These are phyloP conservation scores for Aspergillus flavus DNA, from an alignment of 2,329 filamentous ascomycete species.

Conservation along the genomic window DNA sequence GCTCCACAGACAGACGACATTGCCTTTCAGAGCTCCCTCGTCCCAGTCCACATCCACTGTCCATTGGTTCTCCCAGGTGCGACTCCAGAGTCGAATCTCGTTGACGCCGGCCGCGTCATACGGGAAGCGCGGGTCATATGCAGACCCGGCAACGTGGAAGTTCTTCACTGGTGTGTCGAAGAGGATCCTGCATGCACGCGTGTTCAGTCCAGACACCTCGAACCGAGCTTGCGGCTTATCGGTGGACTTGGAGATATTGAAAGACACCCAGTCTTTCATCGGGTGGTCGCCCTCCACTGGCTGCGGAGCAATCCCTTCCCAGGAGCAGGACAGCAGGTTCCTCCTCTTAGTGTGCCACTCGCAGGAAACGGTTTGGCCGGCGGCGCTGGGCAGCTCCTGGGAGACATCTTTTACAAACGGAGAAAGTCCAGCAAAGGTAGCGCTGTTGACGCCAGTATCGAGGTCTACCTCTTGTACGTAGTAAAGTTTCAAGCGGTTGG, in stretches of 20 bases:
- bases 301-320: conserved; percentile 67
- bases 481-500: conserved; percentile 80
- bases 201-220: conserved; percentile 71
- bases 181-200: conserved; percentile 73
- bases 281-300: conserved; percentile 55
- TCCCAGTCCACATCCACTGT: conserved; percentile 32
- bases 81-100: conserved; percentile 77
- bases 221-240: conserved; percentile 59
- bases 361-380: conserved; percentile 64
- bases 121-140: conserved; percentile 66
- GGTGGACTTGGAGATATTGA: conserved; percentile 58
- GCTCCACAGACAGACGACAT: conserved; percentile 80
- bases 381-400: conserved; percentile 68
- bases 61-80: conserved; percentile 76
- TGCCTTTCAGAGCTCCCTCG: conserved; percentile 58
- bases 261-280: conserved; percentile 66
- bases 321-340: conserved; percentile 63
- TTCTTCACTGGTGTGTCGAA: conserved; percentile 69
- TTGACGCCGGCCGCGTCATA: conserved; percentile 64
- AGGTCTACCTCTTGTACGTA: conserved; percentile 83
- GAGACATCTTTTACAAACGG: conserved; percentile 70
- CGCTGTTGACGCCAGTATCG: conserved; percentile 68
- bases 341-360: conserved; percentile 37
- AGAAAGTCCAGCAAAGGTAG: conserved; percentile 69
- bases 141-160: conserved; percentile 65